These are phyloP conservation scores for Xylaria sp. DNA, from an alignment of 2,329 filamentous ascomycete species.

Conservation along the genomic window DNA sequence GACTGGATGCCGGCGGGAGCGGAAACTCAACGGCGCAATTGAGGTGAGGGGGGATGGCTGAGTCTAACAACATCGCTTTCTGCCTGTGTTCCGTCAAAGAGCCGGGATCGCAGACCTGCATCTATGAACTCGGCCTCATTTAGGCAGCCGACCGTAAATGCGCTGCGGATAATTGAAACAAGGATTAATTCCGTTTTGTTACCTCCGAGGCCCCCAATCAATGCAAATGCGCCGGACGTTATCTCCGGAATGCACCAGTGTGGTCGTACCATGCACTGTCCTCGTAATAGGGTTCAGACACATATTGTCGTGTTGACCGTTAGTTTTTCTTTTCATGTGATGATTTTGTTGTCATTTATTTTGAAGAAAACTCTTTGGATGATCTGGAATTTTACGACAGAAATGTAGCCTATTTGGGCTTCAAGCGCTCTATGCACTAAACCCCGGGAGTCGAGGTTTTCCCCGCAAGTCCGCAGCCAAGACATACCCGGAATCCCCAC, in stretches of 20 bases:
- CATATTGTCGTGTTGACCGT: too few relatives aligned
- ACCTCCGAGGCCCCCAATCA: neutral
- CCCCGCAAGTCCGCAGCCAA: constrained; percentile 2
- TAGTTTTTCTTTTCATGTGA: neutral
- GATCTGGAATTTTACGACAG: neutral
- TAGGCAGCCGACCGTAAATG: neutral
- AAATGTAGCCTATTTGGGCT: neutral
- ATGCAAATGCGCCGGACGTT: neutral
- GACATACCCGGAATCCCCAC: constrained; percentile 1
- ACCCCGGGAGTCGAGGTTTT: too few relatives aligned
- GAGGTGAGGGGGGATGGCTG: too few relatives aligned
- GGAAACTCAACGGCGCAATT: too few relatives aligned
- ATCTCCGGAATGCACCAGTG: neutral
- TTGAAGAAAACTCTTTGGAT: neutral
- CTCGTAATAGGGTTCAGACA: too few relatives aligned
- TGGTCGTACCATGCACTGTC: too few relatives aligned
- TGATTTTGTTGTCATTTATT: neutral
- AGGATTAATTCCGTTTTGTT: neutral
- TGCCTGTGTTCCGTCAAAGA: too few relatives aligned
- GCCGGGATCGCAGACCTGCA: too few relatives aligned
- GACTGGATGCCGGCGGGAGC: too few relatives aligned
- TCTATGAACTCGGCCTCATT: neutral
- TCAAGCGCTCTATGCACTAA: neutral
- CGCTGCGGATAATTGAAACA: neutral
- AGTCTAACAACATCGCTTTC: too few relatives aligned